These are phyloP conservation scores for Suillus bovinus DNA, from an alignment of 768 basidiomycete species.

Conservation along the genomic window DNA sequence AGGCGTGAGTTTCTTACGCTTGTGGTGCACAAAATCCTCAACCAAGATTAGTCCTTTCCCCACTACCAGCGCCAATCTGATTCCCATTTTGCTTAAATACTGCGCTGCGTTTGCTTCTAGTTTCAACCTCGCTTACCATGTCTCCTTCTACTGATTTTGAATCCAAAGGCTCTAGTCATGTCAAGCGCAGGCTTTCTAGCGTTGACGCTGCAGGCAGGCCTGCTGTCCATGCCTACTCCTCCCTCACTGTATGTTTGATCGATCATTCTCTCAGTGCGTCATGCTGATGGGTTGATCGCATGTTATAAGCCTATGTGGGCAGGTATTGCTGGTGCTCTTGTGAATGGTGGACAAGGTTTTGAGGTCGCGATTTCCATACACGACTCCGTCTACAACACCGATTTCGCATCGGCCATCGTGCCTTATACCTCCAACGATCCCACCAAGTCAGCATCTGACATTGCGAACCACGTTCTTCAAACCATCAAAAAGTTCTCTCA, in stretches of 20 bases:
- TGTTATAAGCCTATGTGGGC: constrained; percentile 81
- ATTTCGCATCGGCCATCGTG: constrained; percentile 63
- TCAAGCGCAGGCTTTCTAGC: constrained; percentile 70
- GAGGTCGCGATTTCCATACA: constrained; percentile 81
- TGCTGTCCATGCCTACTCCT: constrained; percentile 56
- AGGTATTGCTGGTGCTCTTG: constrained; percentile 65
- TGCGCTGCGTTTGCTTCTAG: constrained; percentile 19
- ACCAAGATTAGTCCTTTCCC: constrained; percentile 14
- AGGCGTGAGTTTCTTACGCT: constrained; percentile 12
- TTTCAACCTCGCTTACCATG: constrained; percentile 42
- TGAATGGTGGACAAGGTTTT: constrained; percentile 59
- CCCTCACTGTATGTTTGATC: constrained; percentile 57
- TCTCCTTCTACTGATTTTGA: constrained; percentile 50
- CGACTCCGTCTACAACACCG: constrained; percentile 84
- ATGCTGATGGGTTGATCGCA: constrained; percentile 16
- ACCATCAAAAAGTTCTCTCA: constrained; percentile 69
- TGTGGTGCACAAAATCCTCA: constrained; percentile 8
- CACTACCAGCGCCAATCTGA: constrained; percentile 9
- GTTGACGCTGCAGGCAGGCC: constrained; percentile 45
- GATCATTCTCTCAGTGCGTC: neutral
- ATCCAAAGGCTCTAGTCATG: constrained; percentile 62
- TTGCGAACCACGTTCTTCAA: constrained; percentile 65
- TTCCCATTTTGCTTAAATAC: constrained; percentile 34
- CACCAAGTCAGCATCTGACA: constrained; percentile 55
- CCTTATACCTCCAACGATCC: constrained; percentile 52